phyloP scores from a whole-genome alignment of 441 rosid genomes.

The Cnidoscolus chayamansa region DNA sequence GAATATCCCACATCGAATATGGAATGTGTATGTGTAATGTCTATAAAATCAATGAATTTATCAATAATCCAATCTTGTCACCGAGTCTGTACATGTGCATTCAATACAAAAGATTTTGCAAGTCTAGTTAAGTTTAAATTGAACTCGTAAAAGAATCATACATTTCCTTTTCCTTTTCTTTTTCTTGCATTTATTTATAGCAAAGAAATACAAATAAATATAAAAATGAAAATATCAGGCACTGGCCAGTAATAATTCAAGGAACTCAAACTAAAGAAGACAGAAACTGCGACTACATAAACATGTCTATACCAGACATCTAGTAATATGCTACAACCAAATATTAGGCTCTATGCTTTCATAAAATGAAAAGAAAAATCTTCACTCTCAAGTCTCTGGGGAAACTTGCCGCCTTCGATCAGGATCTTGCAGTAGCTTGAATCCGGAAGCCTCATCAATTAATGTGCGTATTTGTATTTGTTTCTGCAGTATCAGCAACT shows the following conservation, averaged over 20 bases:
- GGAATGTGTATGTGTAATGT: no score
- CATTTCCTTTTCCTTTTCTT: neutral
- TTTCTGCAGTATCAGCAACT: conserved; percentile 23
- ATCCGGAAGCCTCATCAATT: neutral
- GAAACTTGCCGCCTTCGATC: conserved; percentile 15
- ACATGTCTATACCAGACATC: conserved; percentile 15
- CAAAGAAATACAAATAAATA: conserved; percentile 28
- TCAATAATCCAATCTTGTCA: no score
- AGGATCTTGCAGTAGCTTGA: neutral
- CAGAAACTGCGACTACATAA: conserved; percentile 13
- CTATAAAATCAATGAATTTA: no score
- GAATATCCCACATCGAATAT: no score
- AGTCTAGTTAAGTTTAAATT: no score
- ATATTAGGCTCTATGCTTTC: conserved; percentile 20
- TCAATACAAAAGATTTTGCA: no score
- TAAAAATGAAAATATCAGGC: conserved; percentile 22
- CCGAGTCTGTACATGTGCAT: no score
- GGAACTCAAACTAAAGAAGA: conserved; percentile 16
- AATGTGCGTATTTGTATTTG: conserved; percentile 6
- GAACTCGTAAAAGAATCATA: neutral
- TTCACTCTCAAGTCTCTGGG: neutral
- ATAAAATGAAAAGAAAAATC: neutral
- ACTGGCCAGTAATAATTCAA: conserved; percentile 9
- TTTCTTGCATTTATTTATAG: conserved; percentile 22
- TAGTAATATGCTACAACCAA: conserved; percentile 15